Conservation (phyloP, 225 moss, liverwort and hornwort species). For the Antitrichia curtipendula region DNA sequence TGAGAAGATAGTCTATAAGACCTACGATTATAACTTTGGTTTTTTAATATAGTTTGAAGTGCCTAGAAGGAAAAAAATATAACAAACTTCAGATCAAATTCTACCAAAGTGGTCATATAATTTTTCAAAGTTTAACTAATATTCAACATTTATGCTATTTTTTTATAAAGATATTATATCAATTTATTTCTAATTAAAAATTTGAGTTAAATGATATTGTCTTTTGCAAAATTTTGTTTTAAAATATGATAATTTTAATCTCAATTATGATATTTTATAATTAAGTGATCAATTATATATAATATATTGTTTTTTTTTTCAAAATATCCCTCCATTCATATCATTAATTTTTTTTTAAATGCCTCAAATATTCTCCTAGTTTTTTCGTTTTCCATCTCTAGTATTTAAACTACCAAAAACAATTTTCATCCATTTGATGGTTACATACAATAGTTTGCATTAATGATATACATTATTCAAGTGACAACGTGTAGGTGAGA, state of each 20-base stretch:
- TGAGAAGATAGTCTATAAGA: neutral
- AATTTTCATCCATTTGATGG: neutral
- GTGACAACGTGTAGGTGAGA: no score
- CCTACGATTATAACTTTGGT: neutral
- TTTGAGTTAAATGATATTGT: neutral
- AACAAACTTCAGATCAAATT: neutral
- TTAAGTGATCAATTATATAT: neutral
- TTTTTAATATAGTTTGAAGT: neutral
- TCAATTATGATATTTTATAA: neutral
- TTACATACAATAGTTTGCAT: no score
- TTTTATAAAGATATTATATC: neutral
- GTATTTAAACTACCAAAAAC: neutral
- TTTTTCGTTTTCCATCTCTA: neutral
- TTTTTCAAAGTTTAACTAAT: neutral
- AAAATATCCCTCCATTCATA: neutral
- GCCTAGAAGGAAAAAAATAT: neutral
- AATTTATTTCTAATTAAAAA: no score
- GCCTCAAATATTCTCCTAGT: neutral
- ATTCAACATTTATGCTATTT: neutral
- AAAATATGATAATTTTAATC: neutral
- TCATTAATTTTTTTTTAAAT: neutral
- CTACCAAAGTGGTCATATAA: neutral
- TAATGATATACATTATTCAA: accelerated
- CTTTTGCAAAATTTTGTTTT: neutral
- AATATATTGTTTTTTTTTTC: no score